Evolutionary conservation across 768 basidiomycete genomes (phyloP).

Genomic region (Lentinula edodes): DNA sequence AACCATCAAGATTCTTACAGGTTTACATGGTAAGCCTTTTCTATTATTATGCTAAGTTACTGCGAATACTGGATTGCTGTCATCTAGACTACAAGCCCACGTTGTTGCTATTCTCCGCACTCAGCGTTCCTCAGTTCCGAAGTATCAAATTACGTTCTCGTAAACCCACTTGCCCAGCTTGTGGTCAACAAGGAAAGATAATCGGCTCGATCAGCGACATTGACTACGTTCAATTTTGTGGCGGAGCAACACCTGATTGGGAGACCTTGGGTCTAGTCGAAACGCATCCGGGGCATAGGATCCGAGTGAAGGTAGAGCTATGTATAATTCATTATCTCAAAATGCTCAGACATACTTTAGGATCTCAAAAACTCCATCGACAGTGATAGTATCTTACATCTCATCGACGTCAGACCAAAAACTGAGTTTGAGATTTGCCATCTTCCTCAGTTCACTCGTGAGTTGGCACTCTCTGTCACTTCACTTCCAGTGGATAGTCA

Average conservation of each 20-base stretch:
- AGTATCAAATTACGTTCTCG: slow-evolving; percentile 74
- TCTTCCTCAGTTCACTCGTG: slow-evolving; percentile 70
- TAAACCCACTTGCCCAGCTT: slow-evolving; percentile 69
- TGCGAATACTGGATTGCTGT: neutral
- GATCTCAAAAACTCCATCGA: slow-evolving; percentile 39
- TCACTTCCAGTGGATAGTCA: neutral
- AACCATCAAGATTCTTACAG: slow-evolving; percentile 73
- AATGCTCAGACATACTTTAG: slow-evolving; percentile 21
- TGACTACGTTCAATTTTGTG: slow-evolving; percentile 88
- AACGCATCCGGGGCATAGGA: slow-evolving; percentile 36
- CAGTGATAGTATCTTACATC: slow-evolving; percentile 17
- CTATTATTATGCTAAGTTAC: neutral
- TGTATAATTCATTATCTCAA: neutral
- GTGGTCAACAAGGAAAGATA: slow-evolving; percentile 47
- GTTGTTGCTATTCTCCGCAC: slow-evolving; percentile 70
- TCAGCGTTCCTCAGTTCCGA: slow-evolving; percentile 69
- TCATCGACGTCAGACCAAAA: slow-evolving; percentile 78
- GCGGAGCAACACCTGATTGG: slow-evolving; percentile 67
- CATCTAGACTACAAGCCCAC: slow-evolving; percentile 52
- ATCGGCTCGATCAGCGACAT: slow-evolving; percentile 44
- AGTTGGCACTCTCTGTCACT: slow-evolving; percentile 15
- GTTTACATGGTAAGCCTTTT: slow-evolving; percentile 49
- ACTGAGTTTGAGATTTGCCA: slow-evolving; percentile 86
- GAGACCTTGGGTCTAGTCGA: slow-evolving; percentile 43
- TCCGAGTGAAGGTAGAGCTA: slow-evolving; percentile 34